phyloP scores from a whole-genome alignment of 2,329 filamentous ascomycete species.

The Trichoderma asperellum region DNA sequence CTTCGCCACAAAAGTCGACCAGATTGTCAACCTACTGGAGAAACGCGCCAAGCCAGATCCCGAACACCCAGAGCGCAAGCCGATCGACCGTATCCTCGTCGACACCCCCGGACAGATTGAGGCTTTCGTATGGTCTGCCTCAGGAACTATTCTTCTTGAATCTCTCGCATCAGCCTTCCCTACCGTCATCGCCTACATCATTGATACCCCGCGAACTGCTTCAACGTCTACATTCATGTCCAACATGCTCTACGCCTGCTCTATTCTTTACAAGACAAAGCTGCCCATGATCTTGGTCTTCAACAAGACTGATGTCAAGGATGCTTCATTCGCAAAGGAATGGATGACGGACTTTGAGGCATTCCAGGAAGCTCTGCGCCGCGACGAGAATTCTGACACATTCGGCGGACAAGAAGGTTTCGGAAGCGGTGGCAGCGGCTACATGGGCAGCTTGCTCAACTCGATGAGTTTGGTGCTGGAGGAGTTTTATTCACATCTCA shows the following conservation, averaged over 20 bases:
- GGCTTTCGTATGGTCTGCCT: constrained; percentile 98
- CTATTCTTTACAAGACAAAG: constrained; percentile 97
- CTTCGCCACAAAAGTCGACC: constrained; percentile 97
- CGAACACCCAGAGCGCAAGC: constrained; percentile 61
- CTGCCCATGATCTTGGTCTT: constrained; percentile 98
- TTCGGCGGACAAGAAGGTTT: constrained; percentile 74
- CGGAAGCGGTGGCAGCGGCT: constrained; percentile 77
- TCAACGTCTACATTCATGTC: constrained; percentile 99
- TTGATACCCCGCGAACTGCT: constrained; percentile 91
- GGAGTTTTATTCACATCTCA: constrained; percentile 94
- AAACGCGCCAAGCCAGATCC: constrained; percentile 75
- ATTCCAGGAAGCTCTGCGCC: constrained; percentile 82
- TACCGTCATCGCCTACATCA: constrained; percentile 95
- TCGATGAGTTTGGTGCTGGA: constrained; percentile 98
- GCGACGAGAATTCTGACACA: constrained; percentile 77
- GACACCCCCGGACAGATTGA: constrained; percentile 98
- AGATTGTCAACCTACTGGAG: constrained; percentile 86
- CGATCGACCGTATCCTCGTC: constrained; percentile 82
- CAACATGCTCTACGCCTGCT: constrained; percentile 99
- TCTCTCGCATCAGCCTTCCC: constrained; percentile 92
- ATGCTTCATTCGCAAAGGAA: constrained; percentile 88
- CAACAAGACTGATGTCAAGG: constrained; percentile 97
- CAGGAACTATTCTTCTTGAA: constrained; percentile 89
- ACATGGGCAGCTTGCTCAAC: constrained; percentile 94
- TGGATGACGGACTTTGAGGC: constrained; percentile 99